Base-by-base conservation (phyloP, 345 rosid genomes). In the Acer negundo region DNA sequence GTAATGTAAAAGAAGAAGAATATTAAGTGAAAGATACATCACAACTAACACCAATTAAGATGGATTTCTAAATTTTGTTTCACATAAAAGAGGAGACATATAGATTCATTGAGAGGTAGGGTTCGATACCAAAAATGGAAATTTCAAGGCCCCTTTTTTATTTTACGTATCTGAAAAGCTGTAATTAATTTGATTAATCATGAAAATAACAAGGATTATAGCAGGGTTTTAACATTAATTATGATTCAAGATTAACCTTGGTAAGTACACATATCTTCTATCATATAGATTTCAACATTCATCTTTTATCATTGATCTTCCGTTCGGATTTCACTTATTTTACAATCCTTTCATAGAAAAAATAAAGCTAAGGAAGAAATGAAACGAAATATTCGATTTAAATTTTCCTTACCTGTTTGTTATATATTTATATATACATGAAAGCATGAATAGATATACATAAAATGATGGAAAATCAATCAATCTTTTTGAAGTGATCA, bases 1-100 rank as follows among this genome's bases (percentile, higher is more conserved):
- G 40, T 4, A 70, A 2, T 17, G 0, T 62, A 16, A 62, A 24
- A 10, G 26, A 46, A 19, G n/a, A 24, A 19, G 12, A 24, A 17
- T 19, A 42, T 46, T 7, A 22, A 79, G 46, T 77, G 86, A 83
- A 76, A 79, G 78, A 66, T 72, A 79, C 81, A 44, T 13, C 23
- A 23, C 47, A 80, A 75, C 87, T 80, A 80, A 81, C 80, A 12
- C 22, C 20, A 67, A 75, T 9, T 42, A 42, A 65, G 69, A 47
- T 65, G 22, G 10, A 72, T 44, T 73, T 69, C 76, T 72, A 74
- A 74, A 82, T 76, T 77, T 66, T 17, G 72, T 80, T 82, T 74
- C 83, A 74, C 73, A 19, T 71, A 35, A 11, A 62, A 68, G 74
- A 82, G 62, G 67, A 44, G 84, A 74, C 80, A 79, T 47, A 64